These are phyloP conservation scores for Claviceps digitariae DNA, from an alignment of 2,329 filamentous ascomycete genomes.

Conservation along the genomic window DNA sequence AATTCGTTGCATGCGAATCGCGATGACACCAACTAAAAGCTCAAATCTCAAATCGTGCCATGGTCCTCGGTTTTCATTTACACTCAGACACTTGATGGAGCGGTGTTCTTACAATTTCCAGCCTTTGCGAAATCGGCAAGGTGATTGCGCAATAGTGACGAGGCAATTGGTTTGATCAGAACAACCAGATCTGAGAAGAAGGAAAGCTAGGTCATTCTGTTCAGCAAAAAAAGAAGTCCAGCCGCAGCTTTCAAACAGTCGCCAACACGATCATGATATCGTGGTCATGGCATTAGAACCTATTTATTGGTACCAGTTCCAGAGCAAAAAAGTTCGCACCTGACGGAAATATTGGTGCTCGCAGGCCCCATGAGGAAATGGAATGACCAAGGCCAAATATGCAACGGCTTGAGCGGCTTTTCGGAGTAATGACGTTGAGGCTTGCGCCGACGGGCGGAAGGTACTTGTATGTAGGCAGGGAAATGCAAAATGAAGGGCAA, in stretches of 20 bases:
- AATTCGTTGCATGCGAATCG: background rate
- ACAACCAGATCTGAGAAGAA: background rate
- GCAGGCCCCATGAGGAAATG: background rate
- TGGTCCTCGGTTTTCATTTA: background rate
- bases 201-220: background rate
- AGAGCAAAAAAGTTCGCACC: too few relatives aligned
- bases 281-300: background rate
- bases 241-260: background rate
- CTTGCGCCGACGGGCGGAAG: background rate
- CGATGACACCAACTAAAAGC: background rate
- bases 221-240: background rate
- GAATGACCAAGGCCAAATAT: background rate
- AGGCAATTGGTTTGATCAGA: too few relatives aligned
- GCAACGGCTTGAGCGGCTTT: constrained; percentile 3
- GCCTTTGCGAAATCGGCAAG: too few relatives aligned
- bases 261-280: background rate
- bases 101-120: background rate
- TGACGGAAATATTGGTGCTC: background rate
- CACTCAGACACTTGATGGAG: background rate
- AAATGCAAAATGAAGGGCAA: background rate
- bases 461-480: background rate
- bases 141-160: too few relatives aligned
- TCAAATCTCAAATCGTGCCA: background rate
- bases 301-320: background rate
- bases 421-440: background rate